Conservation (phyloP, 2,329 filamentous ascomycete genomes). For the Dothistroma septosporum region DNA sequence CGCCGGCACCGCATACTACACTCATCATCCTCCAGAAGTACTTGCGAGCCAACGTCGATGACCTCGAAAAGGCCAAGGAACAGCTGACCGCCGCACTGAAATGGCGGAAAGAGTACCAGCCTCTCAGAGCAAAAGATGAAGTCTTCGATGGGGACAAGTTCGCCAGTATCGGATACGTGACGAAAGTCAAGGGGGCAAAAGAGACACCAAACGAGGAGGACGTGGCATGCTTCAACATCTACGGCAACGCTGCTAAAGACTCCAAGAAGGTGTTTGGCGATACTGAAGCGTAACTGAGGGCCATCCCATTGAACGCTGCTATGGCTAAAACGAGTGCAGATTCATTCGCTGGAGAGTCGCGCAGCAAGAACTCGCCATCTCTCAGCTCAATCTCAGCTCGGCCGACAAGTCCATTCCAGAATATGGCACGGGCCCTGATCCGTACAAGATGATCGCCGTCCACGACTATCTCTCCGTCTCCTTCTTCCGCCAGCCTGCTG, state of each 20-base stretch:
- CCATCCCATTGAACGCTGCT: not conserved
- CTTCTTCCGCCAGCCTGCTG: conserved; percentile 76
- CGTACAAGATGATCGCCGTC: conserved; percentile 86
- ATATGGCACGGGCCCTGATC: conserved; percentile 62
- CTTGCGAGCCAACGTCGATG: conserved; percentile 79
- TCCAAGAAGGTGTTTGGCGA: conserved; percentile 77
- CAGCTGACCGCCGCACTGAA: conserved; percentile 75
- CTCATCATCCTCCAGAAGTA: conserved; percentile 89
- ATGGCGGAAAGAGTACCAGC: conserved; percentile 76
- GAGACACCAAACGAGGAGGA: conserved; percentile 54
- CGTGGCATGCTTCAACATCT: conserved; percentile 88
- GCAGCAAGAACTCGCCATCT: conserved; percentile 81
- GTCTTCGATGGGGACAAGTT: conserved; percentile 68
- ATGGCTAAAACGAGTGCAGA: conserved; percentile 43
- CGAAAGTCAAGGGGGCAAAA: conserved; percentile 58
- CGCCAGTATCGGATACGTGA: conserved; percentile 73
- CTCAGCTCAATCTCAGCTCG: conserved; percentile 64
- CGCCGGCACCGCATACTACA: conserved; percentile 60
- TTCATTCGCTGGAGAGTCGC: conserved; percentile 88
- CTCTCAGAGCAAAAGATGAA: conserved; percentile 58
- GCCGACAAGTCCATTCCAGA: conserved; percentile 70
- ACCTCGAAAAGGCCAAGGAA: conserved; percentile 67
- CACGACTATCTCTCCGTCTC: conserved; percentile 89
- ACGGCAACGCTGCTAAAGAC: conserved; percentile 77
- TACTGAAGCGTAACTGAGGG: conserved; percentile 65